Evolutionary conservation across 2,329 filamentous ascomycete species (phyloP).

Genomic region (Dactylonectria estremocensis): DNA sequence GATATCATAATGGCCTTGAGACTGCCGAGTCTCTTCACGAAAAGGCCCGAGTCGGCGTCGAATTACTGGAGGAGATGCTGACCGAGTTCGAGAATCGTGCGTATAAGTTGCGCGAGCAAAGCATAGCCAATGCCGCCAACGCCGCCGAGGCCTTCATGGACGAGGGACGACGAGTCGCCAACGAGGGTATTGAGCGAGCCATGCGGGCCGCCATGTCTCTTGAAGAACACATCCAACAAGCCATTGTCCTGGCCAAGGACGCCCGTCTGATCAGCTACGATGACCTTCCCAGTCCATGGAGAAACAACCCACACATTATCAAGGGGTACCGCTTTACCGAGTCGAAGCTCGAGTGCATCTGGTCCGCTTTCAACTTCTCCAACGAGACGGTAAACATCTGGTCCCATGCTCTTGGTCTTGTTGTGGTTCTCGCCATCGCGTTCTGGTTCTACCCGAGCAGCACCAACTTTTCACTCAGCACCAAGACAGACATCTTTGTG

Average conservation of each 20-base stretch:
- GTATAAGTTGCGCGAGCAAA: slow-evolving; percentile 83
- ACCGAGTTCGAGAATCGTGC: slow-evolving; percentile 88
- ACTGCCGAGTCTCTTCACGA: slow-evolving; percentile 91
- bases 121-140: slow-evolving; percentile 76
- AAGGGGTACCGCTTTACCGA: slow-evolving; percentile 95
- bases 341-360: slow-evolving; percentile 89
- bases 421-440: slow-evolving; percentile 89
- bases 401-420: slow-evolving; percentile 92
- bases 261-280: slow-evolving; percentile 90
- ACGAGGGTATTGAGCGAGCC: slow-evolving; percentile 84
- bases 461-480: slow-evolving; percentile 87
- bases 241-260: slow-evolving; percentile 81
- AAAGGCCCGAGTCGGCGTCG: slow-evolving; percentile 90
- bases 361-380: slow-evolving; percentile 85
- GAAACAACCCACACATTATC: slow-evolving; percentile 93
- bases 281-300: slow-evolving; percentile 92
- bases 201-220: slow-evolving; percentile 85
- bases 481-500: slow-evolving; percentile 90
- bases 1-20: slow-evolving; percentile 88
- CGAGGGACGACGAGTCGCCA: slow-evolving; percentile 84
- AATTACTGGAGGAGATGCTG: slow-evolving; percentile 87
- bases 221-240: slow-evolving; percentile 87
- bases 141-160: slow-evolving; percentile 82
- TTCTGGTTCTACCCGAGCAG: slow-evolving; percentile 97
- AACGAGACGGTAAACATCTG: slow-evolving; percentile 99